These are phyloP conservation scores for Larix sibirica DNA, from an alignment of 83 land plant genomes.

Conservation along the genomic window DNA sequence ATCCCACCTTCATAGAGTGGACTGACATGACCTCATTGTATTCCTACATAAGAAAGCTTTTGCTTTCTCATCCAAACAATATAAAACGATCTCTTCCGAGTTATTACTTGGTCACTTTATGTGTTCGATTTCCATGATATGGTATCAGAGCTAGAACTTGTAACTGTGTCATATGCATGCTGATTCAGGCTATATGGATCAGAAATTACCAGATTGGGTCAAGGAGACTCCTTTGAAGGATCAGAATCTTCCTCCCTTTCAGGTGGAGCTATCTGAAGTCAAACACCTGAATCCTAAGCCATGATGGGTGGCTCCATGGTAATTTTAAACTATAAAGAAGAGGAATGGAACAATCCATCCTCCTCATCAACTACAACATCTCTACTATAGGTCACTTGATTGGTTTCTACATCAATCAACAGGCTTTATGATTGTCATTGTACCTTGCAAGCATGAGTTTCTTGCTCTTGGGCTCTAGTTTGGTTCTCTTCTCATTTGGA, in stretches of 20 bases:
- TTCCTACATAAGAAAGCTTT: too few relatives aligned
- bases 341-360: not conserved
- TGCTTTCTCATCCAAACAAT: too few relatives aligned
- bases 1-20: too few relatives aligned
- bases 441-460: not conserved
- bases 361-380: not conserved
- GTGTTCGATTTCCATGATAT: too few relatives aligned
- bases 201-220: too few relatives aligned
- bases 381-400: not conserved
- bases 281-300: not conserved
- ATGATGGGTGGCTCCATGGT: not conserved
- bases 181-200: not conserved
- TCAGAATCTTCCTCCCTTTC: not conserved
- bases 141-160: too few relatives aligned
- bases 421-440: not conserved
- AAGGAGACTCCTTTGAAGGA: too few relatives aligned
- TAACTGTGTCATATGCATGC: not conserved
- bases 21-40: too few relatives aligned
- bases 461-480: too few relatives aligned
- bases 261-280: not conserved
- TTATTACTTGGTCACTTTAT: too few relatives aligned
- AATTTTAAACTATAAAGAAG: too few relatives aligned
- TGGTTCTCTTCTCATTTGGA: not conserved
- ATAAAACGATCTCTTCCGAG: too few relatives aligned
- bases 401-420: not conserved